Percentiles rank a stretch among this genome's conserved stretches.
Evolutionary conservation across 768 basidiomycete genomes (phyloP).

Genomic region (Gloeostereum incarnatum): DNA sequence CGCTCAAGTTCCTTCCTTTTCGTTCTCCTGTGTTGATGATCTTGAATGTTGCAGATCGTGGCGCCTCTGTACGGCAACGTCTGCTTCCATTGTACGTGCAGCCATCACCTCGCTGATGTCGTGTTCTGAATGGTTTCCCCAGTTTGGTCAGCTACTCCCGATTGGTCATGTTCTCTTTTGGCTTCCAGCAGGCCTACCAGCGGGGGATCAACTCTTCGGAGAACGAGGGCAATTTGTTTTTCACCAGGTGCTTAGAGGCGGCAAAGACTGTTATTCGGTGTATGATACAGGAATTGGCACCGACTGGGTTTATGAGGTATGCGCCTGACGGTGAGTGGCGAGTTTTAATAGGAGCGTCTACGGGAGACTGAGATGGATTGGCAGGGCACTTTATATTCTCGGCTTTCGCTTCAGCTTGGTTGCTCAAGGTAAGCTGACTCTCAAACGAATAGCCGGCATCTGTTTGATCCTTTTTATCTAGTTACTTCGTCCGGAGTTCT

Average conservation of each 20-base stretch:
- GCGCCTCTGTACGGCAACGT: slow-evolving; percentile 50
- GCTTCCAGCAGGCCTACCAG: slow-evolving; percentile 76
- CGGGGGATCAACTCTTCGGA: slow-evolving; percentile 57
- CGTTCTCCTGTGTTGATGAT: slow-evolving; percentile 1
- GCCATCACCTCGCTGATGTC: slow-evolving; percentile 3
- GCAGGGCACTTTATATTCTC: slow-evolving; percentile 70
- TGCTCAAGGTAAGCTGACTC: slow-evolving; percentile 52
- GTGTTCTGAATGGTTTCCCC: slow-evolving; percentile 2
- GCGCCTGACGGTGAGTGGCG: slow-evolving; percentile 60
- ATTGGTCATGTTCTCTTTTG: slow-evolving; percentile 82
- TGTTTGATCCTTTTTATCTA: slow-evolving; percentile 13
- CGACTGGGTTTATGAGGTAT: slow-evolving; percentile 69
- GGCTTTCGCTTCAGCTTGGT: slow-evolving; percentile 75
- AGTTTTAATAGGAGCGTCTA: background rate
- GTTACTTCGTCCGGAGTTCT: slow-evolving; percentile 70
- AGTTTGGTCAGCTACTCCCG: slow-evolving; percentile 73
- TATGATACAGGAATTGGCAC: slow-evolving; percentile 56
- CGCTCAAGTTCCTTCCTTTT: slow-evolving; percentile 3
- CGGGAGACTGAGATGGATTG: background rate
- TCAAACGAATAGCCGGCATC: background rate
- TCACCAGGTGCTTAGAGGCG: slow-evolving; percentile 62
- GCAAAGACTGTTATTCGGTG: slow-evolving; percentile 59
- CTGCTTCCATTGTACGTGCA: slow-evolving; percentile 66
- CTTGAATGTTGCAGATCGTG: slow-evolving; percentile 32
- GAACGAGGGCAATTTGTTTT: slow-evolving; percentile 55